Evolutionary conservation across 139 green algal species (phyloP).

Genomic region (Chlorella vulgaris): DNA sequence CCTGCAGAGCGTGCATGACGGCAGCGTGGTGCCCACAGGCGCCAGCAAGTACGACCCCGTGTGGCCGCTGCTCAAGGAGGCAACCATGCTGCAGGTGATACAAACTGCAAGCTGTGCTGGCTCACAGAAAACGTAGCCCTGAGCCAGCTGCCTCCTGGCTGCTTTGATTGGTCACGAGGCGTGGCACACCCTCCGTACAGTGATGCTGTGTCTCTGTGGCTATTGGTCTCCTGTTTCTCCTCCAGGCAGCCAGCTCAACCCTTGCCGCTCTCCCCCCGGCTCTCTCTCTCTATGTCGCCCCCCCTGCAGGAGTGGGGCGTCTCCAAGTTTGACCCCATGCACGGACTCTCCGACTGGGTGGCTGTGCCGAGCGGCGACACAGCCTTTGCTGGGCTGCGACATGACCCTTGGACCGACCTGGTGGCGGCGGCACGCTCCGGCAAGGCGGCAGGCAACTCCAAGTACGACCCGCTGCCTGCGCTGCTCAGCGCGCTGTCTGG

Average conservation of each 20-base stretch:
- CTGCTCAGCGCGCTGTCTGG: neutral
- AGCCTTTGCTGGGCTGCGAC: neutral
- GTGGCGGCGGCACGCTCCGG: neutral
- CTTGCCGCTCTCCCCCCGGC: neutral
- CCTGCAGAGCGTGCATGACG: neutral
- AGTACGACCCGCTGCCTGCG: neutral
- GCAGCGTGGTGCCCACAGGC: neutral
- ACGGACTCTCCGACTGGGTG: slow-evolving; percentile 3
- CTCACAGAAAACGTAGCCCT: too few species aligned
- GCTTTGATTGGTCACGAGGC: too few species aligned
- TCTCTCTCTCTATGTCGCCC: neutral
- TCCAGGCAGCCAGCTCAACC: neutral
- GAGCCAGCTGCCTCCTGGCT: too few species aligned
- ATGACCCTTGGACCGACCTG: slow-evolving; percentile 8
- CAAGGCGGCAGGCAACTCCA: neutral
- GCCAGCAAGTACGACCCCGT: slow-evolving; percentile 29
- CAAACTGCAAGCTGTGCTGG: neutral
- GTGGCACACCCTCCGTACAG: too few species aligned
- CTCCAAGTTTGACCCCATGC: neutral
- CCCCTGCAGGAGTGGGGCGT: slow-evolving; percentile 17
- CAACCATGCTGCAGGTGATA: slow-evolving; percentile 9
- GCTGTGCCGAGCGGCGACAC: neutral
- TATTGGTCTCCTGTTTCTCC: neutral
- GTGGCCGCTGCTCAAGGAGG: slow-evolving; percentile 29
- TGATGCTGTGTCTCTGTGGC: too few species aligned